Evolutionary conservation across 140 eudicot genomes (phyloP), one percentile per base, ranked within the genome.

Genomic region (Senecio squalidus): DNA sequence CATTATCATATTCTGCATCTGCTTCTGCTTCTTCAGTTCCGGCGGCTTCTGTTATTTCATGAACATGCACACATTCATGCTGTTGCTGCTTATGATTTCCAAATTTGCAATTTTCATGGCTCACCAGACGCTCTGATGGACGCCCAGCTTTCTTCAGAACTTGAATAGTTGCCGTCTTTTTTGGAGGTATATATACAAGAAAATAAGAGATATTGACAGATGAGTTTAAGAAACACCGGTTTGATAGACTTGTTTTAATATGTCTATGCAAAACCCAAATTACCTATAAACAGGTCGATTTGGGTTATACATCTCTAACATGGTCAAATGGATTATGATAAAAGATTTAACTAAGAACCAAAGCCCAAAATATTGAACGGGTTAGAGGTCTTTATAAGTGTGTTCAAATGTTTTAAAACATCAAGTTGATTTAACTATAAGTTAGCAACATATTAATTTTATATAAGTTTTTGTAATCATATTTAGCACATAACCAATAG

Each of bases 21-120:
- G 96, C 96, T 49, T 92, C 98, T 27, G 98, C 98, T 56, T 92
- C 98, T 79, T 92, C 95, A 3, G 96, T 92, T 53, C 98, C 98
- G 31, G 92, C 92, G 24, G 95, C 96, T 62, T 92, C 98, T 3
- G 96, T 92, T 69, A 87, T 81, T 60, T 92, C 79, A 66, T 92
- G 94, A 10, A 92, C 86, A 66, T 92, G 98, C 43, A 87, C 82
- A 51, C 98, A 92, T 55, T 84, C 84, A 34, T 92, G 98, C 66
- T 86, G 82, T 39, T 43, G 73, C 66, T 86, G 82, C 45, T 43
- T 73, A 20, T 52, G 44, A 36, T 74, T 75, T 57, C 43, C 63
- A 48, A 79, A 78, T 67, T 72, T 84, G 78, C 98, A 92, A 52
- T 87, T 81, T 21, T 84, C 98, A 26, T 92, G 98, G 78, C 92